Evolutionary conservation across 306 rosid species (phyloP), one percentile per base, ranked within the genome.

Genomic region (Leucaena leucocephala): DNA sequence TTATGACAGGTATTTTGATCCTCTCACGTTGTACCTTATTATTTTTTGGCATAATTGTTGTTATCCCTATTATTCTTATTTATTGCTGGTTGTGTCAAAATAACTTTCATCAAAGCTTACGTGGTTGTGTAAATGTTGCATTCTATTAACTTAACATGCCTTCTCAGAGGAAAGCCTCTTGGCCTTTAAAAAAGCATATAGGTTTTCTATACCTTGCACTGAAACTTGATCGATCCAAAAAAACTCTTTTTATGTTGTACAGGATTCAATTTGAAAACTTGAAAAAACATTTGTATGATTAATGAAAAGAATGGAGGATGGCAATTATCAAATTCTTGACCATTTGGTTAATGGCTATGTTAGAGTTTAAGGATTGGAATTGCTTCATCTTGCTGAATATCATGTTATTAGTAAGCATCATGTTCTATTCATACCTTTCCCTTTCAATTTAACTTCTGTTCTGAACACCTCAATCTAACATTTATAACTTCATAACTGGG

Each of bases 1-100:
- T 78, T 90, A 90, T 72, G 94, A 90, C 84, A 90, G 92, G 94
- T 90, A 68, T 35, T 66, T 74, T 45, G 52, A 7, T 50, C 36
- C 5, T 74, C 54, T 82, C 44, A 6, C 34, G 16, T 17, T 14
- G 7, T 50, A 9, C 64, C 62, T 2, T 21, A 3, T 36, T 7
- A 22, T 17, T 27, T 14, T 11, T 57, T 27, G 40, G 40, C 57
- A 9, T 49, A 3, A 61, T 57, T 66, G 72, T 57, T 63, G 4
- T 5, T 68, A 45, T 12, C 1, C n/a, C 43, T n/a, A 19, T 67
- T n/a, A 8, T 66, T 40, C 46, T 65, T 17, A 17, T 19, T 17
- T 16, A 39, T 65, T 39, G 34, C 71, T 13, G 71, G 4, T 34
- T 63, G 68, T 35, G 11, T 35, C 10, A 63, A 65, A 65, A 38